Conservation (phyloP, 495 filamentous ascomycete species). For the Chaetomium cochliodes region DNA sequence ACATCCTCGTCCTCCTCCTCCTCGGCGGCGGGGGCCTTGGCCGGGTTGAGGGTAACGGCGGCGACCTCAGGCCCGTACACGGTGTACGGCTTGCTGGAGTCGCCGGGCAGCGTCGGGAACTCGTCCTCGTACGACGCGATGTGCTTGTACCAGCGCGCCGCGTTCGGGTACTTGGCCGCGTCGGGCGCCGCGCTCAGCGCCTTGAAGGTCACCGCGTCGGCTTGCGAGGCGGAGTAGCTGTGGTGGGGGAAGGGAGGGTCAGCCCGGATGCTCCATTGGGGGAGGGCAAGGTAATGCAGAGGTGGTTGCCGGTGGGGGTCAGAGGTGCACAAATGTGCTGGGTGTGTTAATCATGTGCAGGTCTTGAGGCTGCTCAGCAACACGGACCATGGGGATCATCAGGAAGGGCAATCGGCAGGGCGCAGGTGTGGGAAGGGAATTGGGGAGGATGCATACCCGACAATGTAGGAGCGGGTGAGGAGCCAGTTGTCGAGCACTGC, state of each 20-base stretch:
- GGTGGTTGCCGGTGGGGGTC: conserved; percentile 43
- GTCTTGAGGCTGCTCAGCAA: conserved; percentile 99
- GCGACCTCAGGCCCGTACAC: conserved; percentile 84
- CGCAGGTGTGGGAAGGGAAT: background rate
- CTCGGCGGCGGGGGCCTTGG: conserved; percentile 68
- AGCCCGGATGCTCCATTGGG: background rate
- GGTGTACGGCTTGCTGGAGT: conserved; percentile 81
- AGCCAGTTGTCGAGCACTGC: conserved; percentile 91
- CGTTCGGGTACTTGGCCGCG: conserved; percentile 84
- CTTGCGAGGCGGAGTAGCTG: conserved; percentile 85
- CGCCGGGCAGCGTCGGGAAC: conserved; percentile 86
- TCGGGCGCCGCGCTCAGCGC: conserved; percentile 73
- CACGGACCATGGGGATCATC: conserved; percentile 98
- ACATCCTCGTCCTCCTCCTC: conserved; percentile 77
- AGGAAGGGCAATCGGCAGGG: conserved; percentile 40
- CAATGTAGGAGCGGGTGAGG: conserved; percentile 86
- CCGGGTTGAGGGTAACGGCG: conserved; percentile 74
- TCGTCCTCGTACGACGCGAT: conserved; percentile 86
- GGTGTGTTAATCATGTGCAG: conserved; percentile 81
- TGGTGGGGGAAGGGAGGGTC: background rate
- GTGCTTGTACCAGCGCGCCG: conserved; percentile 98
- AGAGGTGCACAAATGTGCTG: conserved; percentile 80
- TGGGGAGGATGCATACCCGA: conserved; percentile 62
- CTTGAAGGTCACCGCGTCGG: conserved; percentile 94
- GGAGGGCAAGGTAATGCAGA: conserved; percentile 14